Conservation (phyloP, 2,329 filamentous ascomycete species). For the Aureobasidium subglaciale region DNA sequence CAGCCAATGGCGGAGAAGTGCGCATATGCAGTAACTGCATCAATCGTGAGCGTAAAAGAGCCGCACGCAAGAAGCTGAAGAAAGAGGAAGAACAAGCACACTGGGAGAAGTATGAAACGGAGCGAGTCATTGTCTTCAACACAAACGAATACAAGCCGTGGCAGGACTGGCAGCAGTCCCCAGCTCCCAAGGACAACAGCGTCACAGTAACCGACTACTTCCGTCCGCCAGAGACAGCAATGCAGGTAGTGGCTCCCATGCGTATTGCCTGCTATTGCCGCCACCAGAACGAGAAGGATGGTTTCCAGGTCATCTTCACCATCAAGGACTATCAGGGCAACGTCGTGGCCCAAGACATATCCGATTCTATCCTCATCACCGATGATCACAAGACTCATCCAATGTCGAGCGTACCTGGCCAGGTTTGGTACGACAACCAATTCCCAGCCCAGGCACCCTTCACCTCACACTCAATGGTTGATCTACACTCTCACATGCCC, state of each 20-base stretch:
- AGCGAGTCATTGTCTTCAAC: slow-evolving; percentile 85
- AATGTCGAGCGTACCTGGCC: slow-evolving; percentile 23
- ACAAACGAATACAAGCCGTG: slow-evolving; percentile 66
- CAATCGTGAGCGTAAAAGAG: slow-evolving; percentile 81
- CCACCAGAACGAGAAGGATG: slow-evolving; percentile 87
- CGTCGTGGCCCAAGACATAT: slow-evolving; percentile 76
- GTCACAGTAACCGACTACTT: slow-evolving; percentile 21
- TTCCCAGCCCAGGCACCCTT: slow-evolving; percentile 25
- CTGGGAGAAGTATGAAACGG: slow-evolving; percentile 73
- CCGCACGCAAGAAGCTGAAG: slow-evolving; percentile 85
- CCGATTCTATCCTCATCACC: slow-evolving; percentile 89
- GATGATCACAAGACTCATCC: slow-evolving; percentile 90
- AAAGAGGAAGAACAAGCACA: slow-evolving; percentile 86
- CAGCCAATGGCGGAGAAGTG: slow-evolving; percentile 86
- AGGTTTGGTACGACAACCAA: slow-evolving; percentile 23
- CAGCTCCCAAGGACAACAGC: slow-evolving; percentile 29
- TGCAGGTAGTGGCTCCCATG: slow-evolving; percentile 83
- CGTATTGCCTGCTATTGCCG: slow-evolving; percentile 95
- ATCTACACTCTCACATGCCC: slow-evolving; percentile 31
- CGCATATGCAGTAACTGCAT: slow-evolving; percentile 90
- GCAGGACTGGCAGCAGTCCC: slow-evolving; percentile 38
- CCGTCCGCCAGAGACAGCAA: slow-evolving; percentile 48
- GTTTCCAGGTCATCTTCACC: slow-evolving; percentile 91
- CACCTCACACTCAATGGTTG: slow-evolving; percentile 33
- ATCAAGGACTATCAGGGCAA: slow-evolving; percentile 73